phyloP scores from a whole-genome alignment of 2,329 filamentous ascomycete genomes.

The Aureobasidium sp. region DNA sequence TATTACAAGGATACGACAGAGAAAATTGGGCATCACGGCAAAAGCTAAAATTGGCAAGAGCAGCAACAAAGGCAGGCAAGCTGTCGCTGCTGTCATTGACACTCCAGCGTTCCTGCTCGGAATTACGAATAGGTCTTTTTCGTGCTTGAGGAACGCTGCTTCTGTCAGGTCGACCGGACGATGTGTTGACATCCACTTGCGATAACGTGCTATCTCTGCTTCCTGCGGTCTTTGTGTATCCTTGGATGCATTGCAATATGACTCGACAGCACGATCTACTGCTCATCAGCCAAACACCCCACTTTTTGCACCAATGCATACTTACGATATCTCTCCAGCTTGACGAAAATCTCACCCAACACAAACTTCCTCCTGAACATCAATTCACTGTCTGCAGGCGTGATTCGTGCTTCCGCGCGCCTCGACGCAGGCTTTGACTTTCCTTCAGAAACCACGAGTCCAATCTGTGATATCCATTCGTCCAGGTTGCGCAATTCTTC shows the following conservation, averaged over 20 bases:
- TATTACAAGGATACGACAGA: constrained; percentile 35
- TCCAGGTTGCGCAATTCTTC: constrained; percentile 68
- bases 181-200: constrained; percentile 48
- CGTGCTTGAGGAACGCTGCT: constrained; percentile 50
- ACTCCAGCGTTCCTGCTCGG: constrained; percentile 16
- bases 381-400: constrained; percentile 42
- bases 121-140: constrained; percentile 47
- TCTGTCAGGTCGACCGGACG: constrained; percentile 54
- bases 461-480: constrained; percentile 43
- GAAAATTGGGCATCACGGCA: constrained; percentile 34
- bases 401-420: constrained; percentile 46
- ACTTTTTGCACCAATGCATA: constrained; percentile 7
- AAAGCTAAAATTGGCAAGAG: constrained; percentile 34
- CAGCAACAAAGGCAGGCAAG: constrained; percentile 14
- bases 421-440: constrained; percentile 48
- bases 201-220: constrained; percentile 49
- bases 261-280: constrained; percentile 52
- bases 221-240: constrained; percentile 43
- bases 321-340: constrained; percentile 62
- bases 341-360: constrained; percentile 56
- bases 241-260: constrained; percentile 49
- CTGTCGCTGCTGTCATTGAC: not conserved
- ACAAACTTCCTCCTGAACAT: constrained; percentile 55
- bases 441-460: constrained; percentile 21
- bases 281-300: constrained; percentile 19